These are phyloP conservation scores for Colletotrichum sojae DNA, from an alignment of 2,329 filamentous ascomycete genomes.

Conservation along the genomic window DNA sequence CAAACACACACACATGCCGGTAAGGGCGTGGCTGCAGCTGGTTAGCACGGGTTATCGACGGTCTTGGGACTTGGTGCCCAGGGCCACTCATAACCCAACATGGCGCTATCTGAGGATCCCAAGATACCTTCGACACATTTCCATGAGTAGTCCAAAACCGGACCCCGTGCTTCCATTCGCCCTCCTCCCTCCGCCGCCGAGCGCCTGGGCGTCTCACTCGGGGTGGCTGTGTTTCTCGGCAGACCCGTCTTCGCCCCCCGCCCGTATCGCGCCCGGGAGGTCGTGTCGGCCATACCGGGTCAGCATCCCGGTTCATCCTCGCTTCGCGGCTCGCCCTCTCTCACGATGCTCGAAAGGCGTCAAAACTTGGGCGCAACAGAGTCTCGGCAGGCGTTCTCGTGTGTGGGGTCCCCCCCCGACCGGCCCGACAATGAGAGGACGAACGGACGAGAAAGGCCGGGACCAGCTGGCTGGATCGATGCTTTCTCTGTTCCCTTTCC, in stretches of 20 bases:
- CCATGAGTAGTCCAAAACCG: constrained; percentile 24
- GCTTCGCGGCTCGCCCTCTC: constrained; percentile 13
- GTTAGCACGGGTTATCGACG: constrained; percentile 11
- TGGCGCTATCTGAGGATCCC: constrained; percentile 24
- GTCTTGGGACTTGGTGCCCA: constrained; percentile 8
- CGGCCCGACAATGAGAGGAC: constrained; percentile 1
- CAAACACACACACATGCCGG: constrained; percentile 11
- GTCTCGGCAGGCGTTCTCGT: constrained; percentile 29
- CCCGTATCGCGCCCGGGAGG: constrained; percentile 38
- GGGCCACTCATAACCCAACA: background rate
- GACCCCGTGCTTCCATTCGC: background rate
- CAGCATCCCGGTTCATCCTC: constrained; percentile 24
- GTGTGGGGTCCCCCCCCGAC: background rate
- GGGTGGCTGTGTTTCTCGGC: constrained; percentile 41
- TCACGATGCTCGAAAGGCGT: constrained; percentile 18
- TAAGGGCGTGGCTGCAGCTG: constrained; percentile 13
- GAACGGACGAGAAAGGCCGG: background rate
- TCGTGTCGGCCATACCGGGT: constrained; percentile 29
- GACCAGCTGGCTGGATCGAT: background rate
- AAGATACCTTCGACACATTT: constrained; percentile 30
- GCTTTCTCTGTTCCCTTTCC: background rate
- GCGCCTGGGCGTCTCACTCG: constrained; percentile 39
- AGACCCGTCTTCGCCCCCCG: constrained; percentile 30
- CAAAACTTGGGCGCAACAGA: constrained; percentile 14
- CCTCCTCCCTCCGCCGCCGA: constrained; percentile 26